Evolutionary conservation across 768 basidiomycete genomes (phyloP).

Genomic region (Dictyophora rubrovolvata): DNA sequence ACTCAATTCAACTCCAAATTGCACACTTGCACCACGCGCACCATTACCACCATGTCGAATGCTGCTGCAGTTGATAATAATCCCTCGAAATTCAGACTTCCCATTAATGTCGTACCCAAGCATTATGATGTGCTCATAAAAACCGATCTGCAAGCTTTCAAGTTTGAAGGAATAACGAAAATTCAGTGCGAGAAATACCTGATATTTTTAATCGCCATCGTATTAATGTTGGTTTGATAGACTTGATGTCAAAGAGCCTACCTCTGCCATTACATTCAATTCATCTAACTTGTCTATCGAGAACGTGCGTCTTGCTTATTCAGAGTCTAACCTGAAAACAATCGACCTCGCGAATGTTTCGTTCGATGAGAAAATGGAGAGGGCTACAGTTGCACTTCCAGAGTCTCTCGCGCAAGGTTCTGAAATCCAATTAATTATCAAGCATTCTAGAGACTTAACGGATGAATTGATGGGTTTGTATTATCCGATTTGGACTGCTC

Average conservation of each 20-base stretch:
- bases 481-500: not conserved
- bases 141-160: slow-evolving; percentile 70
- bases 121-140: slow-evolving; percentile 74
- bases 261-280: slow-evolving; percentile 57
- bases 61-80: not conserved
- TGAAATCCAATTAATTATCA: slow-evolving; percentile 59
- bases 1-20: not conserved
- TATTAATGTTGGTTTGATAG: slow-evolving; percentile 24
- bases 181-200: slow-evolving; percentile 41
- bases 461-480: slow-evolving; percentile 58
- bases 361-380: slow-evolving; percentile 54
- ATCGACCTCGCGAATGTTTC: slow-evolving; percentile 30
- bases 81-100: slow-evolving; percentile 36
- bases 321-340: slow-evolving; percentile 42
- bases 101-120: slow-evolving; percentile 53
- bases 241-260: slow-evolving; percentile 52
- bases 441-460: slow-evolving; percentile 57
- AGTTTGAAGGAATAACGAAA: slow-evolving; percentile 68
- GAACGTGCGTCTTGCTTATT: slow-evolving; percentile 41
- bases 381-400: slow-evolving; percentile 51
- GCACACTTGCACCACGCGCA: not conserved
- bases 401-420: slow-evolving; percentile 54
- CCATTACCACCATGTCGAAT: not conserved
- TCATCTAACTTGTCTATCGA: slow-evolving; percentile 48
- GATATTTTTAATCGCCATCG: not conserved